Percentiles rank a stretch among this genome's conserved stretches.
These are phyloP conservation scores for Knoxia roxburghii DNA, from an alignment of 257 asterid species.

Conservation along the genomic window DNA sequence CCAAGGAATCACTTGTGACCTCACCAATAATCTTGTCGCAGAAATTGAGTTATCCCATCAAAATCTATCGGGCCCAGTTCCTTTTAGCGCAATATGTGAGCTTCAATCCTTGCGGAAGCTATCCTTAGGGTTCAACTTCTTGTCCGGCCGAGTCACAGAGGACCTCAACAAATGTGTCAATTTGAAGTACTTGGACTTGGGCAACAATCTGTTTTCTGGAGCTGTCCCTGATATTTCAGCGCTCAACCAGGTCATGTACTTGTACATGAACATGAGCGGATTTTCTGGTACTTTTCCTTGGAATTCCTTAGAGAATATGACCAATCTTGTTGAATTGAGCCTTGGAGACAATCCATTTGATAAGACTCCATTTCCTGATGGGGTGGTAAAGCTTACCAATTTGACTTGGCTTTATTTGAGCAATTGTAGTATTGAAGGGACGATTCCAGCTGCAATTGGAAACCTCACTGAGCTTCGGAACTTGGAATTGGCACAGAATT, in stretches of 20 bases:
- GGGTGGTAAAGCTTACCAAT: conserved; percentile 31
- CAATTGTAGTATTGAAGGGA: conserved; percentile 59
- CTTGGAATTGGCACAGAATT: conserved; percentile 54
- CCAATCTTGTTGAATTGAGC: conserved; percentile 44
- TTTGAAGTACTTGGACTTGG: conserved; percentile 57
- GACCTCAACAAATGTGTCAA: conserved; percentile 44
- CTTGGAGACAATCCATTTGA: conserved; percentile 68
- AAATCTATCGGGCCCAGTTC: conserved; percentile 44
- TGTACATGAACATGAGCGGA: conserved; percentile 61
- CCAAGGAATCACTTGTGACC: conserved; percentile 56
- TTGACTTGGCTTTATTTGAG: conserved; percentile 61
- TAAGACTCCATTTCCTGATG: conserved; percentile 40
- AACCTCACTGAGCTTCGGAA: conserved; percentile 44
- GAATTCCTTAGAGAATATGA: conserved; percentile 47
- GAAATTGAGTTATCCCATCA: conserved; percentile 60
- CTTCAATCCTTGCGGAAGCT: conserved; percentile 56
- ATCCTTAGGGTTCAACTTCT: conserved; percentile 45
- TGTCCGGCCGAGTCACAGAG: conserved; percentile 35
- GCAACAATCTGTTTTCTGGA: conserved; percentile 60
- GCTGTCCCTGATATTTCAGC: conserved; percentile 46
- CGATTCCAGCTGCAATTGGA: conserved; percentile 69
- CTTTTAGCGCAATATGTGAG: conserved; percentile 42
- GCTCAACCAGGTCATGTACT: conserved; percentile 29
- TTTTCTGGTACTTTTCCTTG: conserved; percentile 70
- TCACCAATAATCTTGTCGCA: conserved; percentile 29